Evolutionary conservation across 2,329 filamentous ascomycete genomes (phyloP), one percentile per base, ranked within the genome.

Genomic region (Claviceps sp.): DNA sequence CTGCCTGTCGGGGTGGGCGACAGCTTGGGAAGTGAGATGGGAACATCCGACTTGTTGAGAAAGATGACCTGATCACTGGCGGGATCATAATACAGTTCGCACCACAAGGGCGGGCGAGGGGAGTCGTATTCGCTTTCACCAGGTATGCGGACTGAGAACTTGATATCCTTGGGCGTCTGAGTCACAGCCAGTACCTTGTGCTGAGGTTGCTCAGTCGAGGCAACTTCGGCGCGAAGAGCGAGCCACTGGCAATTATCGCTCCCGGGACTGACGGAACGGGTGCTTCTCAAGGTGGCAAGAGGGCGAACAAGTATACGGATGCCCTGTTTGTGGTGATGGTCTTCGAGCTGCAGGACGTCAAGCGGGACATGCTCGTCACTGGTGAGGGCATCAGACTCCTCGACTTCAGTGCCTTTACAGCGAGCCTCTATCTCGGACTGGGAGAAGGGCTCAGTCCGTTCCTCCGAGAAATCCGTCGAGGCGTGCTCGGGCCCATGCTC

Each of bases 21-120:
- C 50, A 74, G 59, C 50, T 72, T 69, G 19, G 70, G 68, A 34
- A 81, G 66, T 24, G 66, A 66, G 51, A 81, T 73, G 44, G 77
- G 77, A 2, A 74, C 68, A 40, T 80, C 74, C 16, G 77, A 79
- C 53, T 69, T 71, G 62, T 80, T 81, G 50, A 73, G 62, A 26
- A 81, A 70, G 54, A 81, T 77, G 57, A 78, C 71, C 61, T 75
- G 74, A 61, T 81, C 77, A 64, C 77, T 79, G 56, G 72, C 68
- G 16, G 78, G 77, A 61, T 81, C 75, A 57, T 80, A 81, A 58
- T 80, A 81, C 39, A 81, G 66, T 61, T 80, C 76, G 61, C 76
- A 80, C 74, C 74, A 79, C n/a, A 81, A 58, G 4, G 73, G 70
- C 16, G 75, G 75, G 16, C 73, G 66, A 7, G 67, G 62, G 8